Percentiles rank a stretch among this genome's conserved stretches.
Conservation (phyloP, 139 green algal species). For the Chlorella sorokiniana region DNA sequence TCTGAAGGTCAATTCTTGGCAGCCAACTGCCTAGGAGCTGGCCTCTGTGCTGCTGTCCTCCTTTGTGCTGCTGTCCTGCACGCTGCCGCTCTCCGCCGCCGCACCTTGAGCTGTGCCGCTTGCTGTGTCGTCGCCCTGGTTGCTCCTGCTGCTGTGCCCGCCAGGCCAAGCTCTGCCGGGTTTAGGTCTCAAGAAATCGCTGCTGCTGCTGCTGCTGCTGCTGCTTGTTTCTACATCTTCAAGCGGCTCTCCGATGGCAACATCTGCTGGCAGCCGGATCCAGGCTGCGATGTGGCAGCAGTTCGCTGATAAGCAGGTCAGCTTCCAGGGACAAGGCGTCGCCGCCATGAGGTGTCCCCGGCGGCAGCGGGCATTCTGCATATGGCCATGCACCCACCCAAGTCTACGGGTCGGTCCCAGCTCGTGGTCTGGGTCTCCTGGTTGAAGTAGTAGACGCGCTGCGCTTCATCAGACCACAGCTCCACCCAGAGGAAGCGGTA, state of each 20-base stretch:
- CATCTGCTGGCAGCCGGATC: neutral
- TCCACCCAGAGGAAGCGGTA: conserved; percentile 40
- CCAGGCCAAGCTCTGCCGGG: too few species aligned
- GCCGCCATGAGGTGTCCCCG: neutral
- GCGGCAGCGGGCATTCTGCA: too few species aligned
- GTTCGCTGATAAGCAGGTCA: neutral
- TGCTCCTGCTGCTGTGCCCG: neutral
- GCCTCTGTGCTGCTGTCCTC: too few species aligned
- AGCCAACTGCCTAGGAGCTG: too few species aligned
- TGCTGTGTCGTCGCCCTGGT: neutral
- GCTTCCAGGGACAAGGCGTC: neutral
- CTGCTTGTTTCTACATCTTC: neutral
- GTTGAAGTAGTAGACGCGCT: conserved; percentile 49
- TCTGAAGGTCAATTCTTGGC: too few species aligned
- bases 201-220: neutral
- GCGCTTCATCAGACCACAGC: conserved; percentile 34
- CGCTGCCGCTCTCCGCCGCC: too few species aligned
- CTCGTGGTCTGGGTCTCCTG: conserved; percentile 40
- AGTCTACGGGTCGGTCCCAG: conserved; percentile 45
- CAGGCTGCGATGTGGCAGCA: neutral
- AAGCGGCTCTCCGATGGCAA: neutral
- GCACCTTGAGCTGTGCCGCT: too few species aligned
- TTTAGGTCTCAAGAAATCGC: too few species aligned
- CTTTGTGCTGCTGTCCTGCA: too few species aligned
- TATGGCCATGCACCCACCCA: conserved; percentile 7